phyloP scores from a whole-genome alignment of 192 early-diverging fungal species.

The Coemansia sp. region DNA sequence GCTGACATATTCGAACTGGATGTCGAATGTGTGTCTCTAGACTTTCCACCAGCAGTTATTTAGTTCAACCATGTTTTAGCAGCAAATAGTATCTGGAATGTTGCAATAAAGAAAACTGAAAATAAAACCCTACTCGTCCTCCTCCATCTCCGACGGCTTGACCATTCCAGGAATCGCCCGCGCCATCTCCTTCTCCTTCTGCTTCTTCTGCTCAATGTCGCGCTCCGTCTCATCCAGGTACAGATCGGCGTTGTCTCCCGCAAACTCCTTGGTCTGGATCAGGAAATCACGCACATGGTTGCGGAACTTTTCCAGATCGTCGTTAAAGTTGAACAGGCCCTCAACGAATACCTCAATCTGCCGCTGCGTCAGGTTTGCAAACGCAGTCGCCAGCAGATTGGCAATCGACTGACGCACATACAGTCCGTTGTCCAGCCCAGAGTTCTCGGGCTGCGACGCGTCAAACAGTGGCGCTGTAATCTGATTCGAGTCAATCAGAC shows the following conservation, averaged over 20 bases:
- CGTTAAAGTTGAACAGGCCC: conserved; percentile 82
- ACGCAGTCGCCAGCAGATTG: conserved; percentile 80
- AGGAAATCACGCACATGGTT: conserved; percentile 94
- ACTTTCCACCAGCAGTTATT: conserved; percentile 63
- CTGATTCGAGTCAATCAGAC: conserved; percentile 74
- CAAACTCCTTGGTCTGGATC: conserved; percentile 92
- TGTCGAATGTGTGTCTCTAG: conserved; percentile 80
- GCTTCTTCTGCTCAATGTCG: conserved; percentile 73
- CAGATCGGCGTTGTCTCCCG: conserved; percentile 79
- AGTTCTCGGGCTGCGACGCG: conserved; percentile 66
- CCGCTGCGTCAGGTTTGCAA: conserved; percentile 84
- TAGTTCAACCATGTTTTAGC: background rate
- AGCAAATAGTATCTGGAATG: too few species aligned
- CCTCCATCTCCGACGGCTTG: conserved; percentile 82
- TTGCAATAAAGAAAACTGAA: background rate
- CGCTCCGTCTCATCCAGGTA: conserved; percentile 90
- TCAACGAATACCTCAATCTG: conserved; percentile 87
- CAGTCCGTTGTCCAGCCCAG: conserved; percentile 73
- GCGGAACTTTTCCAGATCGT: conserved; percentile 85
- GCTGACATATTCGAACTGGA: conserved; percentile 81
- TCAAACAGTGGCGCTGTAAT: conserved; percentile 89
- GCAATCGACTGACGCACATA: conserved; percentile 85
- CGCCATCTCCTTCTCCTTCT: conserved; percentile 78
- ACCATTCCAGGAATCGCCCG: conserved; percentile 93
- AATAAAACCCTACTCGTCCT: conserved; percentile 41